Evolutionary conservation across 805 yeast genomes (phyloP).

Genomic region (Candida hispaniensis): DNA sequence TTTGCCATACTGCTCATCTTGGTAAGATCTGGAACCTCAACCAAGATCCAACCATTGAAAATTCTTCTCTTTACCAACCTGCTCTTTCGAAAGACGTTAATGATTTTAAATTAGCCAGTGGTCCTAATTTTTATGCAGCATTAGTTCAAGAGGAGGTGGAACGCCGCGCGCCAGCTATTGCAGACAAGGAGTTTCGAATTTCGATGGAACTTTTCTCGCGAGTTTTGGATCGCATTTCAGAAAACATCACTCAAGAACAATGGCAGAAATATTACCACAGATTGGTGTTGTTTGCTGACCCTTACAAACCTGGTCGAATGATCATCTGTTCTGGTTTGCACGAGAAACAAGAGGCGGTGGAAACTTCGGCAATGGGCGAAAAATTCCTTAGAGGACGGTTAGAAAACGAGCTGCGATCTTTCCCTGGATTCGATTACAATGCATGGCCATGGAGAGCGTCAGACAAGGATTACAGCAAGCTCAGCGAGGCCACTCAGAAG

Average conservation of each 20-base stretch:
- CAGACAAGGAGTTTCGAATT: slow-evolving; percentile 52
- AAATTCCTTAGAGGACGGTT: slow-evolving; percentile 8
- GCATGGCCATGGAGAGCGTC: slow-evolving; percentile 10
- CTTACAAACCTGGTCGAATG: slow-evolving; percentile 10
- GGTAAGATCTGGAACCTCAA: not conserved
- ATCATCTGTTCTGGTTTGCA: slow-evolving; percentile 4
- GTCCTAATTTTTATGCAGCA: slow-evolving; percentile 1
- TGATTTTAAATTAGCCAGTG: not conserved
- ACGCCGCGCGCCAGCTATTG: slow-evolving; percentile 37
- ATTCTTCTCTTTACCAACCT: not conserved
- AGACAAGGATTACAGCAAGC: not conserved
- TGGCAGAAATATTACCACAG: slow-evolving; percentile 8
- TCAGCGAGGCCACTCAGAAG: not conserved
- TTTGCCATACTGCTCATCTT: slow-evolving; percentile 34
- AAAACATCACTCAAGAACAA: slow-evolving; percentile 1
- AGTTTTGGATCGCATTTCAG: slow-evolving; percentile 29
- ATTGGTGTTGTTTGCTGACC: slow-evolving; percentile 6
- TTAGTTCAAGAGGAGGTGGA: slow-evolving; percentile 10
- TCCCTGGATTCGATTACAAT: not conserved
- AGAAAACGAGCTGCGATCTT: not conserved
- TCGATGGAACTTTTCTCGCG: slow-evolving; percentile 43
- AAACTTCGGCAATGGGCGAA: slow-evolving; percentile 1
- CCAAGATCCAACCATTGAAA: slow-evolving; percentile 10
- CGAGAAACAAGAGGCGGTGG: slow-evolving; percentile 1
- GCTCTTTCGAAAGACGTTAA: not conserved